Percentiles rank a stretch among this genome's conserved stretches.
These are phyloP conservation scores for Stagonosporopsis cucurbitacearum DNA, from an alignment of 2,329 filamentous ascomycete species.

Conservation along the genomic window DNA sequence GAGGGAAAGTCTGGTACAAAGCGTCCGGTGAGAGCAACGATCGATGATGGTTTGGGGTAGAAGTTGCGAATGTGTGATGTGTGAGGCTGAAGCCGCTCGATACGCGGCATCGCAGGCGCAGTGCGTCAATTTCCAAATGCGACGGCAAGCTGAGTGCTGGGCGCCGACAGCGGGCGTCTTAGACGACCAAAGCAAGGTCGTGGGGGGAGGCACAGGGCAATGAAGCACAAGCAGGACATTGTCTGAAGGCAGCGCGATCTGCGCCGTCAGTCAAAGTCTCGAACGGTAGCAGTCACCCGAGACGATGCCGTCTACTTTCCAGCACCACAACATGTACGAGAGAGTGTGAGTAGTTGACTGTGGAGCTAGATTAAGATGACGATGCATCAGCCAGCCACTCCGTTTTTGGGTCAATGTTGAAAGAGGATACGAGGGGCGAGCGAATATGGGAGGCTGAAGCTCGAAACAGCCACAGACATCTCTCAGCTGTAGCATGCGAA, in stretches of 20 bases:
- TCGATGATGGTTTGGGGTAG: neutral
- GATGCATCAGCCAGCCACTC: slow-evolving; percentile 7
- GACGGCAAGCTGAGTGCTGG: slow-evolving; percentile 2
- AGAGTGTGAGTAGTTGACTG: too few relatives aligned
- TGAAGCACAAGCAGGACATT: neutral
- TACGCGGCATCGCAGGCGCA: neutral
- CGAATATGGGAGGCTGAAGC: neutral
- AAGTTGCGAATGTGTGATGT: neutral
- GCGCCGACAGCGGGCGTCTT: neutral
- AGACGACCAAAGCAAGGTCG: slow-evolving; percentile 1
- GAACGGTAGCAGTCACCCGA: neutral
- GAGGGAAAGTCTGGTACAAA: slow-evolving; percentile 7
- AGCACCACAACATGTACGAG: neutral
- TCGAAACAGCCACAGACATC: neutral
- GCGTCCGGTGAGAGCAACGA: slow-evolving; percentile 9
- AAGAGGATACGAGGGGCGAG: neutral
- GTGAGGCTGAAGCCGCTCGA: slow-evolving; percentile 1
- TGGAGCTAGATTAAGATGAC: neutral
- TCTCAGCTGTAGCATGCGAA: neutral
- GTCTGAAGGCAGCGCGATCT: neutral
- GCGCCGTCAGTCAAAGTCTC: neutral
- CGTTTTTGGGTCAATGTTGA: neutral
- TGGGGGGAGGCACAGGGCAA: neutral
- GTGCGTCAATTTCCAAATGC: neutral
- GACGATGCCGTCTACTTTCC: neutral